Evolutionary conservation across 257 asterid species (phyloP).

Genomic region (Capsicum chinense): DNA sequence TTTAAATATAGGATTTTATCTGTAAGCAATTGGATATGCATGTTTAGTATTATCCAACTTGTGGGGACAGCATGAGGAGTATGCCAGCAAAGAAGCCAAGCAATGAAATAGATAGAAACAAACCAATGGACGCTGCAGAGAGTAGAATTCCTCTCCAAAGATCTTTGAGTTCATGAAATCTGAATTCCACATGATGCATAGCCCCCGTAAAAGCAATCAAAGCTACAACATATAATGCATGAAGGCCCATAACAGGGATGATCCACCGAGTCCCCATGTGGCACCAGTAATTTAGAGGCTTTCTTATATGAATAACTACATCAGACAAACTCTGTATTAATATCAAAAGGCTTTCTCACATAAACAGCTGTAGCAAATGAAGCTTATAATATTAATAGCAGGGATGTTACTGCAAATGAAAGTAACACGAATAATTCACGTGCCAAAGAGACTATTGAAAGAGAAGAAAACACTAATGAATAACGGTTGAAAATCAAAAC

Average conservation of each 20-base stretch:
- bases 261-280: conserved; percentile 75
- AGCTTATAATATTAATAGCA: conserved; percentile 13
- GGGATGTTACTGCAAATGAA: neutral
- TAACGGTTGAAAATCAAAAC: neutral
- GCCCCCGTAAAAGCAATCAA: conserved; percentile 76
- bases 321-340: conserved; percentile 24
- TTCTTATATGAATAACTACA: conserved; percentile 65
- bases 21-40: neutral
- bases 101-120: conserved; percentile 25
- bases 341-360: neutral
- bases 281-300: conserved; percentile 78
- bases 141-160: conserved; percentile 86
- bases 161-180: conserved; percentile 85
- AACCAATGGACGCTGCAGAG: conserved; percentile 70
- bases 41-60: conserved; percentile 5
- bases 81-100: neutral
- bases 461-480: neutral
- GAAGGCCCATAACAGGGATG: conserved; percentile 66
- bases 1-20: conserved; percentile 1
- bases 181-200: conserved; percentile 73
- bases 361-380: conserved; percentile 18
- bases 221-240: conserved; percentile 67
- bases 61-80: neutral
- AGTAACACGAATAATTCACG: neutral
- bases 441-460: conserved; percentile 1